A percentile compares a stretch with the other conserved stretches of the same genome.
phyloP scores from a whole-genome alignment of 345 rosid genomes.

The Punica granatum region DNA sequence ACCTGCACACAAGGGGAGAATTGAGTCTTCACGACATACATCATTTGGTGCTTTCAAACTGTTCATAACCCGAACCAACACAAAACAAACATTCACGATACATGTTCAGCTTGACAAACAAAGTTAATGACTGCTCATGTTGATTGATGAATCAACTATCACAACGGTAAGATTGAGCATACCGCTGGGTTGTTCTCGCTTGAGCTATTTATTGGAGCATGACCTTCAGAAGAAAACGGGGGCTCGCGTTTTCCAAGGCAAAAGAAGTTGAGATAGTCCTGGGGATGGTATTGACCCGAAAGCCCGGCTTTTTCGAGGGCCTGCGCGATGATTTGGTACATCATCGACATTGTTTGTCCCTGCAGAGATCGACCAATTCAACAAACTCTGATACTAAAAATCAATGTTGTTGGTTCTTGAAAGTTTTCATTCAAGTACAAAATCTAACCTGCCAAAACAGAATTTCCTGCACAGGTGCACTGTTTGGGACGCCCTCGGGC shows the following conservation, averaged over 20 bases:
- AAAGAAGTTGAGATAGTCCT: conserved; percentile 56
- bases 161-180: conserved; percentile 14
- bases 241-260: conserved; percentile 67
- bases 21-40: neutral
- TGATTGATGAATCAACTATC: neutral
- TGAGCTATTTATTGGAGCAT: conserved; percentile 14
- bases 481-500: conserved; percentile 66
- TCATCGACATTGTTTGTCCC: conserved; percentile 69
- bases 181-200: conserved; percentile 40
- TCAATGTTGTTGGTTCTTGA: neutral
- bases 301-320: conserved; percentile 43
- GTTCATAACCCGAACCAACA: neutral
- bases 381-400: neutral
- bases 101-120: neutral
- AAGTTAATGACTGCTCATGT: neutral
- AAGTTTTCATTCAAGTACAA: neutral
- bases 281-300: conserved; percentile 31
- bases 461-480: conserved; percentile 60
- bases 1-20: conserved; percentile 25
- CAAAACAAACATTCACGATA: neutral
- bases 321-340: conserved; percentile 48
- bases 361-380: conserved; percentile 15
- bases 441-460: conserved; percentile 55
- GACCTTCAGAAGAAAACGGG: conserved; percentile 12
- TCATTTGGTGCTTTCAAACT: neutral